Conservation (phyloP, 495 filamentous ascomycete genomes). For the Aspergillus carlsbadensis region DNA sequence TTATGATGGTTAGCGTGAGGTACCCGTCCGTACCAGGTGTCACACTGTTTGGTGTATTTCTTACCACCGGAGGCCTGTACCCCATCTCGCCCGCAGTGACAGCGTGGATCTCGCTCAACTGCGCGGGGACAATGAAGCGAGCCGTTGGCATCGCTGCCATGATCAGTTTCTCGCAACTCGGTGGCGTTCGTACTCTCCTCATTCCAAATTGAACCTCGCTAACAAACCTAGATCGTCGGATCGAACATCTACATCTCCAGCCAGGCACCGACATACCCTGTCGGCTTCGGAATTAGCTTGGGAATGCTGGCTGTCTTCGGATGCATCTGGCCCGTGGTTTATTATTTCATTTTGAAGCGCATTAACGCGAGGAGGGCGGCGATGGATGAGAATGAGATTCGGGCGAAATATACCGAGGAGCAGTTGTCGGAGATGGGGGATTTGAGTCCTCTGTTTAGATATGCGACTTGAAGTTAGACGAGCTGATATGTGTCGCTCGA, state of each 20-base stretch:
- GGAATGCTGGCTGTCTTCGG: neutral
- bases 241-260: neutral
- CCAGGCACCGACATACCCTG: neutral
- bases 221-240: neutral
- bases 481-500: too few relatives aligned
- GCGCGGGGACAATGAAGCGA: constrained; percentile 2
- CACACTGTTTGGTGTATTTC: neutral
- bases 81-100: constrained; percentile 2
- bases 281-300: neutral
- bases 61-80: neutral
- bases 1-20: neutral
- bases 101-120: constrained; percentile 4
- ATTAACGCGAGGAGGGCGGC: neutral
- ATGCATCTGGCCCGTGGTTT: neutral
- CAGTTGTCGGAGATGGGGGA: constrained; percentile 4
- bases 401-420: constrained; percentile 6
- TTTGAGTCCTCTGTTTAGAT: constrained; percentile 4
- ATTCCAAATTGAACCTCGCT: neutral
- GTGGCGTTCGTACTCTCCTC: neutral
- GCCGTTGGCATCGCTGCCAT: constrained; percentile 2
- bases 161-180: neutral
- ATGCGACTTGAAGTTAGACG: neutral
- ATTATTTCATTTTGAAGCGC: neutral
- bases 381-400: neutral
- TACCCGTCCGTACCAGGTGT: constrained; percentile 2